These are phyloP conservation scores for Geotrichum candidum DNA, from an alignment of 1,139 yeast genomes.

Conservation along the genomic window DNA sequence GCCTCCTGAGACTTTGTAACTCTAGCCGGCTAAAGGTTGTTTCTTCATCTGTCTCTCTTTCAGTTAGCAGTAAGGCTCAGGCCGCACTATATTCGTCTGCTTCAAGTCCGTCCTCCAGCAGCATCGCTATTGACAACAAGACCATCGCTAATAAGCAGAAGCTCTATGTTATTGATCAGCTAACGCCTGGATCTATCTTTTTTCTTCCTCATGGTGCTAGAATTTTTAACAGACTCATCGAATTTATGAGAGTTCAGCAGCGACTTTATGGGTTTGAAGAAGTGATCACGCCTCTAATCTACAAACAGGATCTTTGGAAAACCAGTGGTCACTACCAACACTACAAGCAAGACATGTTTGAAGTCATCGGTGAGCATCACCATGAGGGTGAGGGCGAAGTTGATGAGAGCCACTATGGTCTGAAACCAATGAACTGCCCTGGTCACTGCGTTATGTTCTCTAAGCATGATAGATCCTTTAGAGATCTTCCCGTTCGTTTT, in stretches of 20 bases:
- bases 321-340: conserved; percentile 95
- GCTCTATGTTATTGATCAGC: conserved; percentile 66
- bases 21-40: not conserved
- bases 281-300: conserved; percentile 88
- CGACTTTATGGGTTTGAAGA: conserved; percentile 81
- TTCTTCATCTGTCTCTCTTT: not conserved
- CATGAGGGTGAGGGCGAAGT: conserved; percentile 31
- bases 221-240: conserved; percentile 68
- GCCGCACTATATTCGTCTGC: not conserved
- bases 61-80: not conserved
- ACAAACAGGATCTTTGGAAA: conserved; percentile 80
- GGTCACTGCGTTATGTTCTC: conserved; percentile 90
- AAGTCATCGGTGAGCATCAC: conserved; percentile 43
- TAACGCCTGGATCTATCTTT: conserved; percentile 84
- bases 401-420: conserved; percentile 58
- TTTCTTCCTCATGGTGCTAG: conserved; percentile 89
- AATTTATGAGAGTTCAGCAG: conserved; percentile 81
- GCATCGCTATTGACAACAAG: conserved; percentile 13
- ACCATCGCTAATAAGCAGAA: conserved; percentile 44
- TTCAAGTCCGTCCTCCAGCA: not conserved
- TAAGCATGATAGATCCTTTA: conserved; percentile 75
- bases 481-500: conserved; percentile 81
- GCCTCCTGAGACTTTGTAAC: not conserved
- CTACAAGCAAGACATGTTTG: conserved; percentile 90
- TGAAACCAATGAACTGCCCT: conserved; percentile 96